Percentiles rank a stretch among this genome's conserved stretches.
These are phyloP conservation scores for Adiantum capillusveneris DNA, from an alignment of 75 land plant genomes.

Conservation along the genomic window DNA sequence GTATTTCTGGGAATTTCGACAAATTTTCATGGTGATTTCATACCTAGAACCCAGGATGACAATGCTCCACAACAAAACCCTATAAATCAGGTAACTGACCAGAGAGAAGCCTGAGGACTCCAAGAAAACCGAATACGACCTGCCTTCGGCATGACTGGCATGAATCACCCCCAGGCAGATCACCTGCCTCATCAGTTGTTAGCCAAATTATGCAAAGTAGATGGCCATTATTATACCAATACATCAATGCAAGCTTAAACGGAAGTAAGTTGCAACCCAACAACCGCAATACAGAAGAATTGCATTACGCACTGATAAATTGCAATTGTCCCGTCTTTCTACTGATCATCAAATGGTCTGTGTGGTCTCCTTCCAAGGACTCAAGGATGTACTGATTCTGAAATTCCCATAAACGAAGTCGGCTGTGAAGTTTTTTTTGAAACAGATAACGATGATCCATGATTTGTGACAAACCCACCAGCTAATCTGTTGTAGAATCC, in stretches of 20 bases:
- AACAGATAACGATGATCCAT: constrained; percentile 20
- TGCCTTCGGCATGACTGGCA: neutral
- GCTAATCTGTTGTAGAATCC: too few relatives aligned
- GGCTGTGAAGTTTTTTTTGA: constrained; percentile 13
- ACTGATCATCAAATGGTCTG: constrained; percentile 12
- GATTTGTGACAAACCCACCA: too few relatives aligned
- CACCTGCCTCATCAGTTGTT: constrained; percentile 3
- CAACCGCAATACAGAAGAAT: too few relatives aligned
- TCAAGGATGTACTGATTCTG: constrained; percentile 19
- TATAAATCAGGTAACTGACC: constrained; percentile 4
- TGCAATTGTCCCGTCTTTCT: constrained; percentile 14
- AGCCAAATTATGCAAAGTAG: too few relatives aligned
- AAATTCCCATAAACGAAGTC: constrained; percentile 30
- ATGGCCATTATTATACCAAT: too few relatives aligned
- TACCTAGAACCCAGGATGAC: too few relatives aligned
- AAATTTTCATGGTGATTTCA: too few relatives aligned
- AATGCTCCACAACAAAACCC: too few relatives aligned
- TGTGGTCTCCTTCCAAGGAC: constrained; percentile 10
- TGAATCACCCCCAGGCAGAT: neutral
- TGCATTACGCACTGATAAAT: constrained; percentile 15
- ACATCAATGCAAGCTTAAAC: too few relatives aligned
- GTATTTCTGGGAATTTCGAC: too few relatives aligned
- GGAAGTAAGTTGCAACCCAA: too few relatives aligned
- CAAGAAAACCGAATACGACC: constrained; percentile 22
- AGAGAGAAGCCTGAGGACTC: constrained; percentile 17